phyloP scores from a whole-genome alignment of 2,329 filamentous ascomycete species.

The Talaromyces sp. region DNA sequence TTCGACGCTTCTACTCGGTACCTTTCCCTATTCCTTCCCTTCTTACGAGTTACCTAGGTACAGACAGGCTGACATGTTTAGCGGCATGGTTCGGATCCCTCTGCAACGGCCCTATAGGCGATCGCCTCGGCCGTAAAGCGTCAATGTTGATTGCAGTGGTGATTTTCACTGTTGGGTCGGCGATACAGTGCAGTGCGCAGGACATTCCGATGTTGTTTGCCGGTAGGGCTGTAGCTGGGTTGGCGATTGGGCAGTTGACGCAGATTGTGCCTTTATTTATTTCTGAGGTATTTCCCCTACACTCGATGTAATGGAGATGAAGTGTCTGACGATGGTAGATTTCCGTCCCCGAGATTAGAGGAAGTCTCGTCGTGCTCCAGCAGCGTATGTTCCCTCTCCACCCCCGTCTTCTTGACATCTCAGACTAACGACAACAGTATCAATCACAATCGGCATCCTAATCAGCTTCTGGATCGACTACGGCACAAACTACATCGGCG shows the following conservation, averaged over 20 bases:
- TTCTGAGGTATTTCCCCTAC: constrained; percentile 44
- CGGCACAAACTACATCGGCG: constrained; percentile 47
- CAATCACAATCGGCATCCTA: constrained; percentile 40
- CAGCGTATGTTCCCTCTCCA: constrained; percentile 31
- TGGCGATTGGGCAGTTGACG: constrained; percentile 45
- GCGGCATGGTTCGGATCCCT: constrained; percentile 54
- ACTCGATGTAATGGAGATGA: not conserved
- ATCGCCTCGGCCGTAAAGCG: constrained; percentile 53
- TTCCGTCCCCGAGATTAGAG: constrained; percentile 39
- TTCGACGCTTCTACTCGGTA: constrained; percentile 49
- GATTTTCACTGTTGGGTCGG: constrained; percentile 54
- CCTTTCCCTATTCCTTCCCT: constrained; percentile 11
- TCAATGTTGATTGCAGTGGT: constrained; percentile 53
- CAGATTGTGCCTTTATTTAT: constrained; percentile 56
- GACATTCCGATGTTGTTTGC: constrained; percentile 43
- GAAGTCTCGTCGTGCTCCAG: constrained; percentile 40
- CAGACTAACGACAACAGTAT: constrained; percentile 39
- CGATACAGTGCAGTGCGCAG: constrained; percentile 47
- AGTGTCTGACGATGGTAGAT: constrained; percentile 38
- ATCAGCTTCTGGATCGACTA: constrained; percentile 45
- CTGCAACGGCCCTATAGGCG: constrained; percentile 49
- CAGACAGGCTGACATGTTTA: constrained; percentile 19
- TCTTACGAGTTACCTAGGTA: not conserved
- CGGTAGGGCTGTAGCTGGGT: constrained; percentile 47
- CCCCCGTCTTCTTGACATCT: not conserved